phyloP scores from a whole-genome alignment of 176 grass and related monocot species.

The Chrysopogon serrulatus region DNA sequence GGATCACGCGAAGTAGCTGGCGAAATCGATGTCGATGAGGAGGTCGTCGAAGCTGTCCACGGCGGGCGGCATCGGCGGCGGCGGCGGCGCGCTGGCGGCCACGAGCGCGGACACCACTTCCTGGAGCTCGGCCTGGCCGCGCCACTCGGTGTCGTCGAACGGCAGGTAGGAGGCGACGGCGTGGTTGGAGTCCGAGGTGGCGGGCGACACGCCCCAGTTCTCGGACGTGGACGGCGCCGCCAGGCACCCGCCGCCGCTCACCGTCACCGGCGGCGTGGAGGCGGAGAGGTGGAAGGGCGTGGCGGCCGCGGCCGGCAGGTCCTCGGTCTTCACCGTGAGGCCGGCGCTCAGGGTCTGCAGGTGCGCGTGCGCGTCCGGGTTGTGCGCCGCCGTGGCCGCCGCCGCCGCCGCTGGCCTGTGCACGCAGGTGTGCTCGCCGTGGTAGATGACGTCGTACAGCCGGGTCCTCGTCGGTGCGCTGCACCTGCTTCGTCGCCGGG shows the following conservation, averaged over 20 bases:
- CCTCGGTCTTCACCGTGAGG: conserved; percentile 48
- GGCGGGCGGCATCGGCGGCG: background rate
- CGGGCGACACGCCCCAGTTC: conserved; percentile 23
- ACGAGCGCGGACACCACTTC: conserved; percentile 43
- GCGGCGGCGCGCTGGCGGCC: background rate
- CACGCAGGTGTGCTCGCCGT: conserved; percentile 59
- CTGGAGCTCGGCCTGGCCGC: conserved; percentile 1
- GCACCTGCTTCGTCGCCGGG: conserved; percentile 60
- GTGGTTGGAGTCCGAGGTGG: conserved; percentile 41
- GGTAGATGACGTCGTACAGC: conserved; percentile 65
- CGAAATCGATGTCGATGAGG: conserved; percentile 4
- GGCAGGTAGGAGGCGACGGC: background rate
- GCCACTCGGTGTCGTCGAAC: conserved; percentile 9
- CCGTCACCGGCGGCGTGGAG: conserved; percentile 28
- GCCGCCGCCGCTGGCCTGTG: background rate
- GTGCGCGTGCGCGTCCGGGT: background rate
- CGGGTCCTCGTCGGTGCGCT: conserved; percentile 60
- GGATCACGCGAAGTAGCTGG: conserved; percentile 27
- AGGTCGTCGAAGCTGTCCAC: conserved; percentile 37
- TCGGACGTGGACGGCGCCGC: conserved; percentile 17
- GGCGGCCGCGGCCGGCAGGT: background rate
- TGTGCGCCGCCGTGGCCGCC: background rate
- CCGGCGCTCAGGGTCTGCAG: conserved; percentile 33
- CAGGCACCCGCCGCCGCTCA: background rate
- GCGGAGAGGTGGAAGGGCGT: conserved; percentile 18